A percentile compares a stretch with the other conserved stretches of the same genome.
phyloP scores from a whole-genome alignment of 768 basidiomycete species.

The Lentinula edodes region DNA sequence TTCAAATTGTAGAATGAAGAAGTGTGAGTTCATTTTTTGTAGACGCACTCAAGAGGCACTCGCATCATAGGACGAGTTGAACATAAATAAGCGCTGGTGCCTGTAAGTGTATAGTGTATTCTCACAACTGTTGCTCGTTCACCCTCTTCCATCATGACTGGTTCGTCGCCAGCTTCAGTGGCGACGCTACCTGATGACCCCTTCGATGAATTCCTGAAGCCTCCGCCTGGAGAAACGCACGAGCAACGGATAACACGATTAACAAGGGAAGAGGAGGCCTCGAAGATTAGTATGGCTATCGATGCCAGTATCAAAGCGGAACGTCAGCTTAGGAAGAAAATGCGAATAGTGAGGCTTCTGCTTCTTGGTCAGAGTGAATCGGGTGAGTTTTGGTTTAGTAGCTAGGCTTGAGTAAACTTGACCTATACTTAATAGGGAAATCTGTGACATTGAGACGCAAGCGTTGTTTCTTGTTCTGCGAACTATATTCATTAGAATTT shows the following conservation, averaged over 20 bases:
- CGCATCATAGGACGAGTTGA: too few species aligned
- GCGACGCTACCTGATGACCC: slow-evolving; percentile 45
- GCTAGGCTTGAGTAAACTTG: not conserved
- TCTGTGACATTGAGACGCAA: slow-evolving; percentile 77
- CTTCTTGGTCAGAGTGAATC: slow-evolving; percentile 82
- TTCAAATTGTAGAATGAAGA: too few species aligned
- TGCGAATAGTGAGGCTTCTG: slow-evolving; percentile 63
- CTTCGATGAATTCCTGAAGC: slow-evolving; percentile 56
- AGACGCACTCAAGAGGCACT: too few species aligned
- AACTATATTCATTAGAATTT: not conserved
- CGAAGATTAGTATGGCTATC: slow-evolving; percentile 59
- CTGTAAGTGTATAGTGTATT: not conserved
- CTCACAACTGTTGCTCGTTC: slow-evolving; percentile 5
- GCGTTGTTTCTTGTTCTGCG: slow-evolving; percentile 24
- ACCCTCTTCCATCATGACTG: slow-evolving; percentile 2
- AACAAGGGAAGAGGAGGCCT: slow-evolving; percentile 61
- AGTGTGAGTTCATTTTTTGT: too few species aligned
- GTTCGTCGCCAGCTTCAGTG: slow-evolving; percentile 2
- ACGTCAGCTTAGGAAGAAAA: slow-evolving; percentile 58
- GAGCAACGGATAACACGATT: slow-evolving; percentile 51
- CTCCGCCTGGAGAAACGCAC: slow-evolving; percentile 62
- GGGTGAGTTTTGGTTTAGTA: slow-evolving; percentile 29
- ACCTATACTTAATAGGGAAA: slow-evolving; percentile 44
- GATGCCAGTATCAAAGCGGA: slow-evolving; percentile 70
- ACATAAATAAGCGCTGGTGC: too few species aligned